Evolutionary conservation across 2,329 filamentous ascomycete genomes (phyloP).

Genomic region (Pseudocercospora crystallina): DNA sequence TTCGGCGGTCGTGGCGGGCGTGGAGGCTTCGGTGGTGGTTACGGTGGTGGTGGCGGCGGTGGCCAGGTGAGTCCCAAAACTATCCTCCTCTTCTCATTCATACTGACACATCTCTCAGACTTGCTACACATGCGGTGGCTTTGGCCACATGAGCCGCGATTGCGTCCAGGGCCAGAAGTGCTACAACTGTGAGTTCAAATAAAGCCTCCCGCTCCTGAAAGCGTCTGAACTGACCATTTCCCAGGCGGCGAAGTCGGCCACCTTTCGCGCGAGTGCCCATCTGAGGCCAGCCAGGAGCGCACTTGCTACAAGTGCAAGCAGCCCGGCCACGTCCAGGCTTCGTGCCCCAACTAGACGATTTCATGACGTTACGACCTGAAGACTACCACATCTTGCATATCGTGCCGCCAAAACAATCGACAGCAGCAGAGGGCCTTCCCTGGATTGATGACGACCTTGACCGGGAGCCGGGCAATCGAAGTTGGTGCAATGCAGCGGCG

Average conservation of each 20-base stretch:
- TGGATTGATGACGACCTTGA: constrained; percentile 32
- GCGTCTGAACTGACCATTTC: constrained; percentile 26
- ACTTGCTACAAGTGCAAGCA: constrained; percentile 96
- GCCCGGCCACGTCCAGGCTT: constrained; percentile 86
- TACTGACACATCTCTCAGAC: constrained; percentile 57
- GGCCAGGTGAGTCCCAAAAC: too few species aligned
- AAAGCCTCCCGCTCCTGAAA: constrained; percentile 5
- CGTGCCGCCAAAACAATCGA: constrained; percentile 22
- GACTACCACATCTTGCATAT: constrained; percentile 22
- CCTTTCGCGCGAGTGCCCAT: constrained; percentile 92
- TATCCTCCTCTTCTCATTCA: too few species aligned
- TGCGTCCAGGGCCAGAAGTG: constrained; percentile 99
- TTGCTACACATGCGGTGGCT: constrained; percentile 97
- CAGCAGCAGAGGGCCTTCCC: constrained; percentile 28
- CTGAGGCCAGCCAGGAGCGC: constrained; percentile 85
- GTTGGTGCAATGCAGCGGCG: constrained; percentile 7
- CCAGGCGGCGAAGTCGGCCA: constrained; percentile 81
- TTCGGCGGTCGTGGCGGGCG: constrained; percentile 43
- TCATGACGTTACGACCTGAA: constrained; percentile 23
- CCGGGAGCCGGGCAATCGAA: constrained; percentile 9
- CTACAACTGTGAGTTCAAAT: constrained; percentile 80
- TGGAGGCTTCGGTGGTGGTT: constrained; percentile 40
- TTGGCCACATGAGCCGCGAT: constrained; percentile 85
- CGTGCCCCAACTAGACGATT: constrained; percentile 75
- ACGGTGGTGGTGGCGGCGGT: constrained; percentile 43